These are phyloP conservation scores for Tylopilus rubrobrunneus DNA, from an alignment of 768 basidiomycete species.

Conservation along the genomic window DNA sequence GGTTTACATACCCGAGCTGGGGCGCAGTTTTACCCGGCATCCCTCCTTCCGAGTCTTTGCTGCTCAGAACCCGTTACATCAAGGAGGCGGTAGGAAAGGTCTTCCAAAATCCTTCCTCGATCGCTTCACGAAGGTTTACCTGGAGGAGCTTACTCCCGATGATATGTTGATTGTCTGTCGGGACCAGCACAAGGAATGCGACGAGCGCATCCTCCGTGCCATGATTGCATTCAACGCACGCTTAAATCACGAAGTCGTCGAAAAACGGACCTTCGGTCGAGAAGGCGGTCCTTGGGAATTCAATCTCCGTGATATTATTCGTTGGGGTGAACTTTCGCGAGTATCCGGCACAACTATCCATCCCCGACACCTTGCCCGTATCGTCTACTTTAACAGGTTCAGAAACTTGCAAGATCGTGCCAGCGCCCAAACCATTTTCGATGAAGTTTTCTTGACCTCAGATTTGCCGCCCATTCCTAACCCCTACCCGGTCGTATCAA, in stretches of 20 bases:
- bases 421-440: constrained; percentile 50
- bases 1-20: constrained; percentile 93
- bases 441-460: constrained; percentile 42
- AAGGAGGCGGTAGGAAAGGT: constrained; percentile 97
- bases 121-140: constrained; percentile 96
- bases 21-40: constrained; percentile 82
- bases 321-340: constrained; percentile 70
- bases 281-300: constrained; percentile 96
- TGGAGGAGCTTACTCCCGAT: constrained; percentile 74
- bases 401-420: constrained; percentile 65
- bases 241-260: constrained; percentile 63
- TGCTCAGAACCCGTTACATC: constrained; percentile 93
- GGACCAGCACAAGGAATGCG: constrained; percentile 63
- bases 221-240: constrained; percentile 84
- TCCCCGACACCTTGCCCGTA: constrained; percentile 62
- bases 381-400: constrained; percentile 84
- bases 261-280: constrained; percentile 63
- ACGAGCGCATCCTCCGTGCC: constrained; percentile 47
- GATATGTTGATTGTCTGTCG: constrained; percentile 80
- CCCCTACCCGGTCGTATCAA: constrained; percentile 33
- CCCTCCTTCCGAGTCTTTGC: constrained; percentile 97
- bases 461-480: constrained; percentile 39
- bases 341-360: constrained; percentile 33
- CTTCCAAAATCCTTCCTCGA: constrained; percentile 97
- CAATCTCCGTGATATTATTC: constrained; percentile 89